Evolutionary conservation across 2,329 filamentous ascomycete genomes (phyloP), one percentile per base, ranked within the genome.

Genomic region (Monosporascus ibericus): DNA sequence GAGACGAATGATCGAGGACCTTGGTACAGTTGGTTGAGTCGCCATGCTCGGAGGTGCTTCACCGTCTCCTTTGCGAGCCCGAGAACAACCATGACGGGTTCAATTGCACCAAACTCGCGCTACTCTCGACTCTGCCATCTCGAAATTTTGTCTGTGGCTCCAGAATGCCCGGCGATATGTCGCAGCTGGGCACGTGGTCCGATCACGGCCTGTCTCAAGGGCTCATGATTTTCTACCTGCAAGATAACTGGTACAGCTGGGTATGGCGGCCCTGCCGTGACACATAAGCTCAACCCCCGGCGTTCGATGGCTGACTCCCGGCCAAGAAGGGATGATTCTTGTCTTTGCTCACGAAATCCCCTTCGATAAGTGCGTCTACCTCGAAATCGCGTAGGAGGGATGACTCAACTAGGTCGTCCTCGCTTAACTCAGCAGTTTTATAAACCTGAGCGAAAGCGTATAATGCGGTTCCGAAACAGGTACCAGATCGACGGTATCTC

Each of bases 311-410:
- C 47, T 11, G 62, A 18, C n/a, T 58, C 50, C 4, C 37, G 20
- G 17, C 64, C 53, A 2, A 65, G 48, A 0, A 62, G 61, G 1
- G 55, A 49, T 25, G 48, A 52, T 22, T 22, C 2, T 22, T 39
- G 52, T 61, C 57, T 14, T 59, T 49, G 44, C 44, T 48, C 27
- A 65, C 42, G 17, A 65, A 50, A 8, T 58, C 59, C 22, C 53
- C 56, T 8, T 56, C 49, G 11, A 65, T 59, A 24, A 68, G 58
- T 22, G 56, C 53, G 42, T 68, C 64, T 5, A 57, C 58, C 39
- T 66, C 65, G 18, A 66, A 61, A 49, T 66, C 61, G 11, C 62
- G 61, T 17, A 65, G 52, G 11, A 66, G 55, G 11, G 60, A 58
- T 36, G 65, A 54, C 52, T 66, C 58, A 50, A 61, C 44, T 24